Percentiles rank a stretch among this genome's conserved stretches.
Evolutionary conservation across 495 filamentous ascomycete species (phyloP).

Genomic region (Cenococcum geophilum): DNA sequence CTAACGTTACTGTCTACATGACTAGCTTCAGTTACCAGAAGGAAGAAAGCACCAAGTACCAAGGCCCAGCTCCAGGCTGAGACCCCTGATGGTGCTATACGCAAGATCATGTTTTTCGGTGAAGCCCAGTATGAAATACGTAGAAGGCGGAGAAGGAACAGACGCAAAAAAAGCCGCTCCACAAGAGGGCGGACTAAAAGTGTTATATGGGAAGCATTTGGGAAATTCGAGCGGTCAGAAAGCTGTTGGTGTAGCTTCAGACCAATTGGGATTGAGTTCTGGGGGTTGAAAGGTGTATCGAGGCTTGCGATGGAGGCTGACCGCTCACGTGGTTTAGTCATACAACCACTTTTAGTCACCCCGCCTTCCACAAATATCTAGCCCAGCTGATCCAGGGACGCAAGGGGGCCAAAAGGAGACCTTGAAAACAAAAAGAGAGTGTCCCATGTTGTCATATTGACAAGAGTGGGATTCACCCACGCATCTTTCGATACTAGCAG

Average conservation of each 20-base stretch:
- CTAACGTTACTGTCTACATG: not conserved
- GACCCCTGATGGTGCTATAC: not conserved
- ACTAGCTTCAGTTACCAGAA: not conserved
- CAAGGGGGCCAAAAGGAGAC: not conserved
- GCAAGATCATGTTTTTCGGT: not conserved
- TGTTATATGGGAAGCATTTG: not conserved
- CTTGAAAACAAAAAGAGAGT: slow-evolving; percentile 2
- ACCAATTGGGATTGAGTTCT: not conserved
- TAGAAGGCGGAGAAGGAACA: not conserved
- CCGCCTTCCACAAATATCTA: not conserved
- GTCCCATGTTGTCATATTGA: slow-evolving; percentile 1
- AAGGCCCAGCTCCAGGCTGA: not conserved
- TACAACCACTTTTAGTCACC: not conserved
- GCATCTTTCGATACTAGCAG: slow-evolving; percentile 18
- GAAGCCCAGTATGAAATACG: not conserved
- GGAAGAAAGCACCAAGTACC: not conserved
- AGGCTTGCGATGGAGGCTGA: not conserved
- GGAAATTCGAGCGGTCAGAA: not conserved
- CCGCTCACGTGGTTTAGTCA: not conserved
- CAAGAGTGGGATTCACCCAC: slow-evolving; percentile 23
- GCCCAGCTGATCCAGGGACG: not conserved
- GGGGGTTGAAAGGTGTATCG: not conserved
- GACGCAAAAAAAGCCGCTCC: slow-evolving; percentile 11
- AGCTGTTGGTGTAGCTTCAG: not conserved
- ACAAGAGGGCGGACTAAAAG: slow-evolving; percentile 5